Base-by-base conservation (phyloP, 2,329 filamentous ascomycete species). In the Grosmannia huntii region DNA sequence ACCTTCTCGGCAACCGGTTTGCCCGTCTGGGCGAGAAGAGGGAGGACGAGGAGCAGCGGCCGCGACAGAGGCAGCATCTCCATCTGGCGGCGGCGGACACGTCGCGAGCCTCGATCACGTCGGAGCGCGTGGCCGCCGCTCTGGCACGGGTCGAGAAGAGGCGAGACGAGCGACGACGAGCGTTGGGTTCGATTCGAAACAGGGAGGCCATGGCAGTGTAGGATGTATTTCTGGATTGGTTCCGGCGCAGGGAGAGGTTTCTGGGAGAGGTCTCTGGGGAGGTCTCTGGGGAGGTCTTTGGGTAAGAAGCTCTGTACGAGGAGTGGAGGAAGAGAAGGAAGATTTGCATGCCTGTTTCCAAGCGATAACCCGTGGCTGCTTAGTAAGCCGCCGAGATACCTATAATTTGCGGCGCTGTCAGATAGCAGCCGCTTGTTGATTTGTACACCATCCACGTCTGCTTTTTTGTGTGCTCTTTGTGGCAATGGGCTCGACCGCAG, bases 101-200 rank as follows among this genome's bases (percentile, higher is more conserved):
- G 4, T 71, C 75, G 5, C 74, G 73, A 59, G 72, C 73, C 25
- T 69, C 62, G 2, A 65, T 83, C 14, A 72, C 80, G 10, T 74
- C 77, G 4, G 76, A 79, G 55, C 72, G 81, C 38, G 72, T 73
- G 52, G 76, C 78, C 7, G 80, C 79, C 1, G 80, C 79, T 12
- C 71, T 80, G 56, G 80, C 79, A 49, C 70, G 79, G 9, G 74
- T 83, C 16, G 76, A 81, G 66, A 73, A 75, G 66, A 75, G 78
- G 65, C 76, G 75, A 65, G 73, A 74, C n/a, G 75, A 81, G 66
- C 77, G 78, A 66, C 72, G 58, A 25, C 53, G 53, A 44, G 52
- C 57, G 28, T 31, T 60, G 51, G 60, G 52, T 1, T 12, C 55
- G 52, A 68, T 65, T 12, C 62, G 66, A 36, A 74, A 77, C 61